Evolutionary conservation across 2,329 filamentous ascomycete genomes (phyloP), one percentile per base, ranked within the genome.

Genomic region (Colletotrichum gloeosporioides): DNA sequence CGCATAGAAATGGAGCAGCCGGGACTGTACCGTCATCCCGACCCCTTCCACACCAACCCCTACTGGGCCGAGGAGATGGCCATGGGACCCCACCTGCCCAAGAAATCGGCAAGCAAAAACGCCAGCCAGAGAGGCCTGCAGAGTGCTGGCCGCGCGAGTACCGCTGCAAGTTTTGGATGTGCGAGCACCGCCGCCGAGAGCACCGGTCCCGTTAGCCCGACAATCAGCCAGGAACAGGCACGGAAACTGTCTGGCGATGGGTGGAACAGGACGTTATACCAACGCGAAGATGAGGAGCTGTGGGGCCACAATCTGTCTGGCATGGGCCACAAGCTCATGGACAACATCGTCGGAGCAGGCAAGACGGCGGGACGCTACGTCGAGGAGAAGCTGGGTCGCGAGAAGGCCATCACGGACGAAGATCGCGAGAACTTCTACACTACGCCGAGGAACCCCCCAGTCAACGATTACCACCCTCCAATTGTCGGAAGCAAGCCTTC

Each of bases 1-100:
- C 91, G 88, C 75, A 85, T 93, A 74, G 91, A 94, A 79, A 90
- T 90, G 71, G 92, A 95, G 78, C 92, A 96, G 82, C 95, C 95
- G 0, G 92, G 91, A 55, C 85, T 92, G 13, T 97, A 98, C 84
- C 90, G 92, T 67, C 96, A 98, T 81, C 96, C 94, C 3, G 92
- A 92, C 61, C 95, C 95, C 1, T 97, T 95, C 80, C 93, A 93
- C 81, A 98, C 95, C 32, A 98, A 98, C 81, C 93, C 94, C 15
- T 95, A 95, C 85, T 98, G 96, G 96, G 88, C 90, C 36, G 94
- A 97, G 82, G 96, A 98, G 84, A 98, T 98, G 79, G 89, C 89
- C 77, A 90, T 96, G 85, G 96, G 96, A 0, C 96, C 96, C 3
- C 92, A 91, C 4, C 90, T 94, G 44, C 93, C 93, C 36, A 93